Evolutionary conservation across 331 rosid species (phyloP), one percentile per base, ranked within the genome.

Genomic region (Ulmus americana): DNA sequence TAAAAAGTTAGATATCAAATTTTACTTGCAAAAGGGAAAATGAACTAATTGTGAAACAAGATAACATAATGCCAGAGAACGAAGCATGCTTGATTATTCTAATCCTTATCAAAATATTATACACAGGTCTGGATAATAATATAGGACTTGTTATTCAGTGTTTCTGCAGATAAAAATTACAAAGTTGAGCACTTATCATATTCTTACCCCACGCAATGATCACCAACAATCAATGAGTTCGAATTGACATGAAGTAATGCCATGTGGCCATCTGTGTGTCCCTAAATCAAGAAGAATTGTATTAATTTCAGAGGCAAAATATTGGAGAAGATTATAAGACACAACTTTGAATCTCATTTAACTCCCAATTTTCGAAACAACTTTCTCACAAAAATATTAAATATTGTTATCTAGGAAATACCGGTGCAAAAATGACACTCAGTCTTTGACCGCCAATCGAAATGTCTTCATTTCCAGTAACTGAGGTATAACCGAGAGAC

Each of bases 221-320:
- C 97, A 67, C 97, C 97, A 0, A 85, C 91, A 73, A 90, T 79
- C 76, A 90, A 67, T 65, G 95, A 80, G 70, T 85, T 64, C 47
- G 95, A 82, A 39, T 79, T 72, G 65, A 69, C 75, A 58, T 90
- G 95, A 79, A 85, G 95, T 74, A 90, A 74, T 6, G 74, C 95
- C 91, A 88, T 75, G 77, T 90, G 97, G 57, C 95, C 97, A 87
- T 90, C 97, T 50, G 97, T 90, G 77, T 87, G 97, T 67, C 97
- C 95, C 97, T 90, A 77, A 51, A 79, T 58, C 45, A 5, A 62
- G 66, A 63, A 66, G 28, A 61, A n/a, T 3, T 8, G 65, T 39
- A 28, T 53, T 39, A 71, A 40, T 56, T 72, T 72, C 57, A 64
- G 66, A 44, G 10, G 18, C 47, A n/a, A 15, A 40, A 39, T 43